Conservation (phyloP, 2,329 filamentous ascomycete species). For the Fusarium nisikadoi region DNA sequence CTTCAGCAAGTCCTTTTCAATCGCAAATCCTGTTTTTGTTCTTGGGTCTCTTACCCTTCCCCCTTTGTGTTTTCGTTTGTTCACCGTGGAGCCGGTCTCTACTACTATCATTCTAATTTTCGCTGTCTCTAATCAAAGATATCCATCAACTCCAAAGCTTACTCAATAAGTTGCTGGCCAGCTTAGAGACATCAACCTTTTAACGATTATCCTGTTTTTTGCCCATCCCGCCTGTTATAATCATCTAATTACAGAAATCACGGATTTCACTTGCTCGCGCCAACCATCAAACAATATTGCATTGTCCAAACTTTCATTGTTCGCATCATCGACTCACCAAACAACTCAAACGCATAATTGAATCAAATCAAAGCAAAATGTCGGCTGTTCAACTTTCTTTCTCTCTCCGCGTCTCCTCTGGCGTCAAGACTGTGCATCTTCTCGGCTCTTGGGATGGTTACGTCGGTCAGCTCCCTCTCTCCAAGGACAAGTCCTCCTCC, state of each 20-base stretch:
- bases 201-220: conserved; percentile 25
- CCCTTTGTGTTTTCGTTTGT: conserved; percentile 53
- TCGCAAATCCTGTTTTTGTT: conserved; percentile 63
- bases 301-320: conserved; percentile 16
- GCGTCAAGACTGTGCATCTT: conserved; percentile 97
- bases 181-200: conserved; percentile 49
- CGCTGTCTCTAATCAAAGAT: conserved; percentile 45
- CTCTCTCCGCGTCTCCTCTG: conserved; percentile 92
- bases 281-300: conserved; percentile 47
- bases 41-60: conserved; percentile 51
- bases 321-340: conserved; percentile 47
- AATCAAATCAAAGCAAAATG: conserved; percentile 71
- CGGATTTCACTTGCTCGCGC: conserved; percentile 67
- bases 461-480: conserved; percentile 90
- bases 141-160: conserved; percentile 29
- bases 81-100: conserved; percentile 66
- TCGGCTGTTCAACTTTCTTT: conserved; percentile 94
- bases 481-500: conserved; percentile 83
- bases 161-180: conserved; percentile 54
- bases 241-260: conserved; percentile 58
- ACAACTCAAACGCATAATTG: conserved; percentile 38
- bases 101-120: conserved; percentile 51
- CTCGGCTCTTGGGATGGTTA: conserved; percentile 99
- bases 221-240: conserved; percentile 44
- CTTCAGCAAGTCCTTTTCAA: conserved; percentile 74